Percentiles rank a stretch among this genome's conserved stretches.
Conservation (phyloP, 305 asterid species). For the Fraxinus sp. region DNA sequence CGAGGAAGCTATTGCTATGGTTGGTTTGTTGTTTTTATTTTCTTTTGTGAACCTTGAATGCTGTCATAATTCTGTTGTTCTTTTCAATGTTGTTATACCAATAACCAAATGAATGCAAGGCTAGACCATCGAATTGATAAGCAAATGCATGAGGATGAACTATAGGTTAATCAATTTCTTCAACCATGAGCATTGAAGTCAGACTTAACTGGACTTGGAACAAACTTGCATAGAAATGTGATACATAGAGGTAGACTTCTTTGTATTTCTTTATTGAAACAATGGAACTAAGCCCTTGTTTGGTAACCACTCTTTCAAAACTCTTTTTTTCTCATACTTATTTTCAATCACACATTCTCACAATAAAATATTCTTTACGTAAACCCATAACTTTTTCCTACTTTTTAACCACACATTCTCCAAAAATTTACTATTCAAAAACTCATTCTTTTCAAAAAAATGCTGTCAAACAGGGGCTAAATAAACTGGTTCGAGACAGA, state of each 20-base stretch:
- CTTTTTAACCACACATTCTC: not conserved
- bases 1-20: constrained; percentile 92
- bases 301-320: not conserved
- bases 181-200: not conserved
- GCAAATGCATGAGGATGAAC: constrained; percentile 6
- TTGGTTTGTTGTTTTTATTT: constrained; percentile 30
- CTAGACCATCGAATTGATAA: not conserved
- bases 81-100: not conserved
- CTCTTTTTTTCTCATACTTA: not conserved
- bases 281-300: not conserved
- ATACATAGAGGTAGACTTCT: not conserved
- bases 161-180: not conserved
- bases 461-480: not conserved
- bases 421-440: not conserved
- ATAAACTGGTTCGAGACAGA: not conserved
- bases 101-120: not conserved
- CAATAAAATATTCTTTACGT: not conserved
- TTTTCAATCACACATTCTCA: not conserved
- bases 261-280: not conserved
- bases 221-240: not conserved
- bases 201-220: not conserved
- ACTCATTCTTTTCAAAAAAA: not conserved
- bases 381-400: not conserved
- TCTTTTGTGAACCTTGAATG: not conserved
- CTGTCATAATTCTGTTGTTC: not conserved